A percentile compares a stretch with the other conserved stretches of the same genome.
phyloP scores from a whole-genome alignment of 2,329 filamentous ascomycete genomes.

The Colletotrichum sp. region DNA sequence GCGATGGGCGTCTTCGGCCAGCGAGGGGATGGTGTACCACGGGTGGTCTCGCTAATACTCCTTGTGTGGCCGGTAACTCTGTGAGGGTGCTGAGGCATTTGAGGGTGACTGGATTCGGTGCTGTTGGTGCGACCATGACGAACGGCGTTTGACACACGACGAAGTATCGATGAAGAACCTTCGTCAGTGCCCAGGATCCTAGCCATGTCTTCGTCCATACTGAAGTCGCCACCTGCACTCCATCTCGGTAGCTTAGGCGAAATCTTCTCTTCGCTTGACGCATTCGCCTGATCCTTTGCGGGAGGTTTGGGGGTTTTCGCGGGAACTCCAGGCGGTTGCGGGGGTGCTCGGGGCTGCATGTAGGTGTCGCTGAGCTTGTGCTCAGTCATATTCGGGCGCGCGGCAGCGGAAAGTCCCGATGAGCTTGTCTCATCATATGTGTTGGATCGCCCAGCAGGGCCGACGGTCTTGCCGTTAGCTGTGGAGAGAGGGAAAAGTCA shows the following conservation, averaged over 20 bases:
- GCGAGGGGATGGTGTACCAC: slow-evolving; percentile 66
- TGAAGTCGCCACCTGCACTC: slow-evolving; percentile 86
- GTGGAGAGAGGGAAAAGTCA: slow-evolving; percentile 19
- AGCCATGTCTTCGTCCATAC: slow-evolving; percentile 94
- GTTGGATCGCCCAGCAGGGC: slow-evolving; percentile 22
- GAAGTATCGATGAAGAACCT: slow-evolving; percentile 78
- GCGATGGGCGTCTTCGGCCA: slow-evolving; percentile 72
- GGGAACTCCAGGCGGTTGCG: slow-evolving; percentile 49
- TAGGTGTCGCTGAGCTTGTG: slow-evolving; percentile 57
- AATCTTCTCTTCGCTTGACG: slow-evolving; percentile 47
- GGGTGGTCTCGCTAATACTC: slow-evolving; percentile 71
- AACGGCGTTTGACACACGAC: slow-evolving; percentile 90
- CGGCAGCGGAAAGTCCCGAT: slow-evolving; percentile 13
- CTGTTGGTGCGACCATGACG: slow-evolving; percentile 92
- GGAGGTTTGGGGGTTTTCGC: slow-evolving; percentile 39
- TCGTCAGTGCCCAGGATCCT: slow-evolving; percentile 84
- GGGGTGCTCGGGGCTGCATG: slow-evolving; percentile 62
- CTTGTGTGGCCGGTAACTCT: slow-evolving; percentile 53
- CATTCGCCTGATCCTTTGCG: slow-evolving; percentile 53
- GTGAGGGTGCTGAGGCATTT: slow-evolving; percentile 10
- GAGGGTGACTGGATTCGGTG: slow-evolving; percentile 58
- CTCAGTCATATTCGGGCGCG: slow-evolving; percentile 36
- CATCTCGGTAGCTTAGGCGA: slow-evolving; percentile 75
- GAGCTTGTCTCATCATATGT: slow-evolving; percentile 27
- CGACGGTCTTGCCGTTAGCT: slow-evolving; percentile 39